phyloP scores from a whole-genome alignment of 495 filamentous ascomycete genomes.

The Eremomyces bilateralis region DNA sequence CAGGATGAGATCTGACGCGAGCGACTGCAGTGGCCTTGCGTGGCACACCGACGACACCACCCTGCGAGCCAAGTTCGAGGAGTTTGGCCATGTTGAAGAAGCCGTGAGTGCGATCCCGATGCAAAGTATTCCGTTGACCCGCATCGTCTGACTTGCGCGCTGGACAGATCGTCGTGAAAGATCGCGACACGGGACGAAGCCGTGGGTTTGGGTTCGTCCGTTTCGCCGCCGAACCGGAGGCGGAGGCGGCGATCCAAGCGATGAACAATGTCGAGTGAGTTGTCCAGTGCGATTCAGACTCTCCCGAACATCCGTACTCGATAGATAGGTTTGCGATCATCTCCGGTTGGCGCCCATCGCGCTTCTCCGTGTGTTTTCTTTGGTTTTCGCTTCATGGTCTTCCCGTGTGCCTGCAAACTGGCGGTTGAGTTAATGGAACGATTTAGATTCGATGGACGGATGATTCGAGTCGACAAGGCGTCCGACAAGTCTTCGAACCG shows the following conservation, averaged over 20 bases:
- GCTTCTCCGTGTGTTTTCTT: conserved; percentile 1
- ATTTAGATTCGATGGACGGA: conserved; percentile 78
- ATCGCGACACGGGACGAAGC: conserved; percentile 86
- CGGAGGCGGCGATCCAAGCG: conserved; percentile 49
- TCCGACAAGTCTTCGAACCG: conserved; percentile 50
- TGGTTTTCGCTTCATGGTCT: neutral
- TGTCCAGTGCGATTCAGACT: too few relatives aligned
- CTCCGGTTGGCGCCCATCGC: too few relatives aligned
- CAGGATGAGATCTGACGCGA: too few relatives aligned
- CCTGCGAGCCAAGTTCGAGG: conserved; percentile 66
- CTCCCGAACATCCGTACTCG: too few relatives aligned
- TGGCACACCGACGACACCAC: conserved; percentile 89
- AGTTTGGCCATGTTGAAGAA: conserved; percentile 77
- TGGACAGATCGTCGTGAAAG: conserved; percentile 79
- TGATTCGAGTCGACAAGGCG: conserved; percentile 90
- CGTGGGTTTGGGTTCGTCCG: conserved; percentile 95
- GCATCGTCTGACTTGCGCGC: neutral
- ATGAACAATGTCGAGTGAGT: conserved; percentile 94
- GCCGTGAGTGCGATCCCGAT: conserved; percentile 37
- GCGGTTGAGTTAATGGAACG: too few relatives aligned
- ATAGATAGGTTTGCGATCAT: too few relatives aligned
- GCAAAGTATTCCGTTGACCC: neutral
- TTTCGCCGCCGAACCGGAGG: conserved; percentile 61
- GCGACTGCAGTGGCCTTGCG: conserved; percentile 80
- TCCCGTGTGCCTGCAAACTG: too few relatives aligned